Evolutionary conservation across 306 rosid genomes (phyloP).

Genomic region (Phaseolus lunatus): DNA sequence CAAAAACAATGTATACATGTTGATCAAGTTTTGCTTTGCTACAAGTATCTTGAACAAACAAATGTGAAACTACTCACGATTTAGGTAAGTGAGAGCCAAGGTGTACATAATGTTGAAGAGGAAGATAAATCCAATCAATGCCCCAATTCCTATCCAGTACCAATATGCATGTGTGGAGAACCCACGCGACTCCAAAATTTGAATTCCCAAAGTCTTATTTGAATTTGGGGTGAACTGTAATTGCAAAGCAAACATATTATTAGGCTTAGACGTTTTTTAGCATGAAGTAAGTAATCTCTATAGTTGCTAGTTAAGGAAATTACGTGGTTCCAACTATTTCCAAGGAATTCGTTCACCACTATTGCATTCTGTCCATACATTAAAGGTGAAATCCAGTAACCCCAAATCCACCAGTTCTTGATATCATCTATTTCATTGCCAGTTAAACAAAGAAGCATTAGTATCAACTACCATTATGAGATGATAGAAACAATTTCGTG

Average conservation of each 20-base stretch:
- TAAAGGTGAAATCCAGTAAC: constrained; percentile 66
- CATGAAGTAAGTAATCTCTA: constrained; percentile 9
- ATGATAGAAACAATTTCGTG: background rate
- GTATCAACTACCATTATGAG: background rate
- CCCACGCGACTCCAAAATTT: constrained; percentile 55
- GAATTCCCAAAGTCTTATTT: constrained; percentile 55
- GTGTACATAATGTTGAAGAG: constrained; percentile 46
- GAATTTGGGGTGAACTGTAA: constrained; percentile 45
- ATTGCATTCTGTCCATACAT: constrained; percentile 70
- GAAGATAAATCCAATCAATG: constrained; percentile 52
- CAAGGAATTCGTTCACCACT: constrained; percentile 65
- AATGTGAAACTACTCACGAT: constrained; percentile 53
- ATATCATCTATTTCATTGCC: constrained; percentile 54
- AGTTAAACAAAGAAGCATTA: constrained; percentile 41
- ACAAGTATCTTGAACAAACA: constrained; percentile 23
- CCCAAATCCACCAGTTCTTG: constrained; percentile 68
- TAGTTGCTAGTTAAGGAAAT: constrained; percentile 38
- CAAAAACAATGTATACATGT: constrained; percentile 24
- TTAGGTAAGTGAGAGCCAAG: constrained; percentile 55
- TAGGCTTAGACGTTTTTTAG: background rate
- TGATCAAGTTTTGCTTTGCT: constrained; percentile 8
- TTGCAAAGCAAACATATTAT: constrained; percentile 25
- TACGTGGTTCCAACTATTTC: constrained; percentile 63
- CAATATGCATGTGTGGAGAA: constrained; percentile 56
- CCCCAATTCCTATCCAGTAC: constrained; percentile 70